A percentile compares a stretch with the other conserved stretches of the same genome.
Evolutionary conservation across 768 basidiomycete species (phyloP).

Genomic region (Pleurotus tuoliensis): DNA sequence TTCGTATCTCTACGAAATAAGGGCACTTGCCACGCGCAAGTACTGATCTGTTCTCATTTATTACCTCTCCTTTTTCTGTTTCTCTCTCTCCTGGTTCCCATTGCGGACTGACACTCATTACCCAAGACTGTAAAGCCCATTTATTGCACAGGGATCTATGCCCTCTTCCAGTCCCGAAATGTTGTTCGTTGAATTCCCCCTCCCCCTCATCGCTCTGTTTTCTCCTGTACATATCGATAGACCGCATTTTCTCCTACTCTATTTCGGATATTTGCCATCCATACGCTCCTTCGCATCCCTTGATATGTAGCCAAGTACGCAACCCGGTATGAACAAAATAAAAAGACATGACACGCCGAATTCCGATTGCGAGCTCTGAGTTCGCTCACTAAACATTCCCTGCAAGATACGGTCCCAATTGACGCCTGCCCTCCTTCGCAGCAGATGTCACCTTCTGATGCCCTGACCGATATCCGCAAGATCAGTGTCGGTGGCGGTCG

Average conservation of each 20-base stretch:
- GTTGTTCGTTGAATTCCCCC: slow-evolving; percentile 19
- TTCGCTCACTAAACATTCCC: not conserved
- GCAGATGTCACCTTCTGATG: not conserved
- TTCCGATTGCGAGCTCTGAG: not conserved
- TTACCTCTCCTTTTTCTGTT: slow-evolving; percentile 9
- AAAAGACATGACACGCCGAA: not conserved
- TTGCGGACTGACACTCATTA: slow-evolving; percentile 7
- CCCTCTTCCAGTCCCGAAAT: slow-evolving; percentile 21
- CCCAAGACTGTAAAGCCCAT: slow-evolving; percentile 15
- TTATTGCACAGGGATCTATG: slow-evolving; percentile 18
- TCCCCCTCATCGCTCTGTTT: slow-evolving; percentile 17
- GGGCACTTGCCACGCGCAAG: slow-evolving; percentile 80
- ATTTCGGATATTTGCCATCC: slow-evolving; percentile 1
- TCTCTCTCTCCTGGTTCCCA: slow-evolving; percentile 12
- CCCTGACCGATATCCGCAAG: slow-evolving; percentile 16
- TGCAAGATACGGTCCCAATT: not conserved
- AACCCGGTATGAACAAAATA: not conserved
- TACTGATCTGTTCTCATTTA: slow-evolving; percentile 40
- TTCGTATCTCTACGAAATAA: slow-evolving; percentile 73
- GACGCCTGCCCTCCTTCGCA: not conserved
- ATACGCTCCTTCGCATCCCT: slow-evolving; percentile 10
- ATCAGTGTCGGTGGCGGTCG: slow-evolving; percentile 50
- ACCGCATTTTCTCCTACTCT: not conserved
- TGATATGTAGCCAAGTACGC: slow-evolving; percentile 5
- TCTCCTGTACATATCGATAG: slow-evolving; percentile 5